A percentile compares a stretch with the other conserved stretches of the same genome.
Conservation (phyloP, 2,329 filamentous ascomycete species). For the Aspergillus hortae region DNA sequence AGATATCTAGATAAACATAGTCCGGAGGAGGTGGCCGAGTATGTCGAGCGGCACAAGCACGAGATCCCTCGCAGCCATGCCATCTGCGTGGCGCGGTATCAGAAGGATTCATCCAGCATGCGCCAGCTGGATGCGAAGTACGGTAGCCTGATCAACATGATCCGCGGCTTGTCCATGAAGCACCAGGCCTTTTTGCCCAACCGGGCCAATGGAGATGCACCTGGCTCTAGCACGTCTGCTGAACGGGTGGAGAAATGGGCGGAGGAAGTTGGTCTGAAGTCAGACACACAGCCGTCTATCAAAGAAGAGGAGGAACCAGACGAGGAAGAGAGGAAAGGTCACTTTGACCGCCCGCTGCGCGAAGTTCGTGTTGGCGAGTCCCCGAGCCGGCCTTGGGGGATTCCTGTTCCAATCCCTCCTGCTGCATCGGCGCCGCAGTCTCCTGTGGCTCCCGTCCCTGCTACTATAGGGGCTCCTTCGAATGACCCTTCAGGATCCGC, state of each 20-base stretch:
- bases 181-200: conserved; percentile 82
- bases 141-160: conserved; percentile 88
- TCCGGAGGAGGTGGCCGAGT: conserved; percentile 86
- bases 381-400: conserved; percentile 89
- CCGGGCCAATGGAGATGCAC: conserved; percentile 25
- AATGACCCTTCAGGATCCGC: conserved; percentile 11
- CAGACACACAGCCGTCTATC: conserved; percentile 35
- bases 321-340: conserved; percentile 62
- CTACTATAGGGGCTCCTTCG: conserved; percentile 15
- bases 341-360: conserved; percentile 80
- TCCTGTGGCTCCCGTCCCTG: conserved; percentile 17
- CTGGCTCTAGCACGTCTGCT: conserved; percentile 49
- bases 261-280: conserved; percentile 64
- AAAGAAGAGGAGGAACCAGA: conserved; percentile 37
- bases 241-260: conserved; percentile 85
- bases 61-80: conserved; percentile 91
- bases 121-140: conserved; percentile 91
- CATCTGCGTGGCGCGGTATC: conserved; percentile 84
- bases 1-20: conserved; percentile 89
- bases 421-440: conserved; percentile 27
- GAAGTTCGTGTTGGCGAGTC: conserved; percentile 93
- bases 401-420: conserved; percentile 65
- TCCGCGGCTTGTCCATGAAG: conserved; percentile 80
- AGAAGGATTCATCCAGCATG: conserved; percentile 80
- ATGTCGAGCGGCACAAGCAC: conserved; percentile 93